Conservation (phyloP, 345 rosid species). For the Acer saccharum region DNA sequence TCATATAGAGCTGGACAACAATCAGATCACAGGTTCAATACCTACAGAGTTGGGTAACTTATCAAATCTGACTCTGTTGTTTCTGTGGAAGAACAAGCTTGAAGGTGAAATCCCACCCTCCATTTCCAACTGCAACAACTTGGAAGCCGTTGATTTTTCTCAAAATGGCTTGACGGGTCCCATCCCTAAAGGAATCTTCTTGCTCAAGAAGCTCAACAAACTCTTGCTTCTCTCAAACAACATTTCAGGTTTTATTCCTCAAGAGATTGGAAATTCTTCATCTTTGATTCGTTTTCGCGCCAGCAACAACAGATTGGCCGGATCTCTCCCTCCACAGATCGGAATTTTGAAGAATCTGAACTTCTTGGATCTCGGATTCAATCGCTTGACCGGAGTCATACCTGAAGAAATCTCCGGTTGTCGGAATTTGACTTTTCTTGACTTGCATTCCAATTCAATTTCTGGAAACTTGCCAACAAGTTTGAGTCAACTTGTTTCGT, state of each 20-base stretch:
- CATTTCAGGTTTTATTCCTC: slow-evolving; percentile 62
- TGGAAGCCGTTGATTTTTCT: slow-evolving; percentile 84
- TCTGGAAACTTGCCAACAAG: slow-evolving; percentile 61
- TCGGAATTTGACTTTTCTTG: slow-evolving; percentile 67
- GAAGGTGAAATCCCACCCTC: slow-evolving; percentile 71
- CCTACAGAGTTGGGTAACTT: slow-evolving; percentile 67
- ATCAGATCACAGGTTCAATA: slow-evolving; percentile 68
- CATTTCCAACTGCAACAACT: slow-evolving; percentile 60
- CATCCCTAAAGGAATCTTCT: slow-evolving; percentile 68
- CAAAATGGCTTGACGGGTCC: slow-evolving; percentile 72
- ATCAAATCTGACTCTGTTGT: slow-evolving; percentile 62
- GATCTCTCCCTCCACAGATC: slow-evolving; percentile 56
- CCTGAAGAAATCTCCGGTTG: slow-evolving; percentile 67
- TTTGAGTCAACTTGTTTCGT: slow-evolving; percentile 45
- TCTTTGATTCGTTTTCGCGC: slow-evolving; percentile 72
- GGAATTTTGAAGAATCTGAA: slow-evolving; percentile 61
- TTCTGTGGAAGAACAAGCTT: slow-evolving; percentile 81
- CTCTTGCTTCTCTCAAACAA: slow-evolving; percentile 78
- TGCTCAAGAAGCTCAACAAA: slow-evolving; percentile 67
- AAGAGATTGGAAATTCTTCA: slow-evolving; percentile 68
- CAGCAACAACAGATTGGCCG: slow-evolving; percentile 54
- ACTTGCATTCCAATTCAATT: slow-evolving; percentile 75
- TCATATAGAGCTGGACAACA: slow-evolving; percentile 84
- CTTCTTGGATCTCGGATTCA: slow-evolving; percentile 75
- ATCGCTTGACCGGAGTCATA: slow-evolving; percentile 59